These are phyloP conservation scores for Parascedosporium putredinis DNA, from an alignment of 2,329 filamentous ascomycete species.

Conservation along the genomic window DNA sequence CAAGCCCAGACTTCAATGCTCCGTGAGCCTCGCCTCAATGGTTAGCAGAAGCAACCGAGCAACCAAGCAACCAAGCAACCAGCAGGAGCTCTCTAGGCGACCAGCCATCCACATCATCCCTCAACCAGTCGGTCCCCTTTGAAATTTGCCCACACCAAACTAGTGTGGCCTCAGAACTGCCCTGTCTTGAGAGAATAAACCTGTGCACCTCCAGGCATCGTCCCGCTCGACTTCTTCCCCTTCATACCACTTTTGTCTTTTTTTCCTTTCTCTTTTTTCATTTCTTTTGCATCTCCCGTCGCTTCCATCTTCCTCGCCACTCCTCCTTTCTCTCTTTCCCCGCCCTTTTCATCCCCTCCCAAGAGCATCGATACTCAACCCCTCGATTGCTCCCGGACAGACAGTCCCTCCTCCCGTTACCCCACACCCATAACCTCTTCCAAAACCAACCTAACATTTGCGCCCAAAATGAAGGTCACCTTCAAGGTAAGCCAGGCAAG, in stretches of 20 bases:
- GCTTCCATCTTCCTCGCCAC: too few species aligned
- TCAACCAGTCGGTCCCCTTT: background rate
- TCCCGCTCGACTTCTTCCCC: background rate
- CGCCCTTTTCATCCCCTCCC: background rate
- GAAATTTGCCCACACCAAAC: background rate
- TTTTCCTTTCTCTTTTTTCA: too few species aligned
- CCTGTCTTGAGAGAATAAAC: slow-evolving; percentile 2
- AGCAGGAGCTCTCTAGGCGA: background rate
- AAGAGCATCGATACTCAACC: background rate
- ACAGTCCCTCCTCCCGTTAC: background rate
- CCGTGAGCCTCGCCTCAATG: background rate
- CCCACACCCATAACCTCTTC: background rate
- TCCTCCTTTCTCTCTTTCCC: too few species aligned
- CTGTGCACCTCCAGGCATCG: background rate
- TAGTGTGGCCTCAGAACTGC: too few species aligned
- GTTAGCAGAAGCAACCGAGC: background rate
- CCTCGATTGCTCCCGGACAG: background rate
- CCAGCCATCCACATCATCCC: slow-evolving; percentile 4
- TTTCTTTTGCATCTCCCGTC: too few species aligned
- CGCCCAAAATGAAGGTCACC: slow-evolving; percentile 56
- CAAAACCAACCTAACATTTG: background rate
- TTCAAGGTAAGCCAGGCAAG: slow-evolving; percentile 45
- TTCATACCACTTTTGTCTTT: too few species aligned
- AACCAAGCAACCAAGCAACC: background rate
- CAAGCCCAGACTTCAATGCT: background rate